Percentiles rank a stretch among this genome's conserved stretches.
Conservation (phyloP, 345 rosid genomes). For the Fremontodendron californicum region DNA sequence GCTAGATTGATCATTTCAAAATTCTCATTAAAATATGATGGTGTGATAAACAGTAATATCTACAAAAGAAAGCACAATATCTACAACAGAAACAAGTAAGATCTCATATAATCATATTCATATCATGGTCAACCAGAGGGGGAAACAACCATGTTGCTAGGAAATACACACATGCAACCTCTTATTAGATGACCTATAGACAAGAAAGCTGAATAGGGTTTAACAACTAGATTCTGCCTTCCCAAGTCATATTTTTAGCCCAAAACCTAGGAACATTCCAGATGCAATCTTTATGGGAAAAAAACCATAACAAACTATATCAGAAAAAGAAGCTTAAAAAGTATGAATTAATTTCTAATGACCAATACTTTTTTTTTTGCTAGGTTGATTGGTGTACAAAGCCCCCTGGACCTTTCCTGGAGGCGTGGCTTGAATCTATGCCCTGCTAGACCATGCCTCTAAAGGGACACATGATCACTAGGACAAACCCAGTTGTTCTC, state of each 20-base stretch:
- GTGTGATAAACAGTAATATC: background rate
- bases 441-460: background rate
- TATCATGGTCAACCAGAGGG: background rate
- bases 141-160: background rate
- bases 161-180: background rate
- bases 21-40: background rate
- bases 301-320: background rate
- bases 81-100: background rate
- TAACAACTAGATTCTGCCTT: background rate
- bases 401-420: background rate
- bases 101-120: background rate
- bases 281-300: background rate
- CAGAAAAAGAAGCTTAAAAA: background rate
- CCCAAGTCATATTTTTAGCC: background rate
- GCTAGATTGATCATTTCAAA: background rate
- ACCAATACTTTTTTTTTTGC: background rate
- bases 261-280: background rate
- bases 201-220: background rate
- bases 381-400: background rate
- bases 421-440: background rate
- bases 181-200: background rate
- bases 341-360: background rate
- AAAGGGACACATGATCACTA: background rate
- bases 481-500: background rate
- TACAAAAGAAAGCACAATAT: background rate